Conservation (phyloP, 83 land plant genomes). For the Picea abies region DNA sequence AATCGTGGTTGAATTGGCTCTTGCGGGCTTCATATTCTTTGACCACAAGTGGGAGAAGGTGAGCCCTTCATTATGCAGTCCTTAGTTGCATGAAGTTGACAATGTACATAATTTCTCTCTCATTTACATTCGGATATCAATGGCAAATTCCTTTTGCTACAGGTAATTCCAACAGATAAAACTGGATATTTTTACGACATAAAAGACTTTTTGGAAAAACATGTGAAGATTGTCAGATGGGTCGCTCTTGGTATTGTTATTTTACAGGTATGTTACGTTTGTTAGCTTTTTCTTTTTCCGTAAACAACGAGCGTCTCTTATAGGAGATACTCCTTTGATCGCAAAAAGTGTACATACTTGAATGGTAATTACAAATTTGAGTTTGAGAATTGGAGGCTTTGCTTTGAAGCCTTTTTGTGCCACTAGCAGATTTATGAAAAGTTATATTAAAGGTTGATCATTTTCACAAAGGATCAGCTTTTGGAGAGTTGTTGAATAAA, state of each 20-base stretch:
- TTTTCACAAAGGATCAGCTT: too few relatives aligned
- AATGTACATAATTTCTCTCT: background rate
- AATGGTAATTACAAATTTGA: too few relatives aligned
- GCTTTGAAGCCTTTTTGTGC: too few relatives aligned
- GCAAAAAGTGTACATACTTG: too few relatives aligned
- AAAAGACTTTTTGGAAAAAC: constrained; percentile 51
- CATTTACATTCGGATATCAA: background rate
- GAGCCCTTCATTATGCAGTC: constrained; percentile 10
- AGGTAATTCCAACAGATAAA: constrained; percentile 65
- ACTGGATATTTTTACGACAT: constrained; percentile 72
- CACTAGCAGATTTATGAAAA: too few relatives aligned
- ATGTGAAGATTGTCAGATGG: constrained; percentile 72
- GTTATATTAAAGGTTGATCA: too few relatives aligned
- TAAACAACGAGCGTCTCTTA: too few relatives aligned
- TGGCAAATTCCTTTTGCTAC: background rate
- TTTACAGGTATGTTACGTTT: constrained; percentile 44
- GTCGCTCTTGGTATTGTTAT: constrained; percentile 69
- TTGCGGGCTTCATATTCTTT: constrained; percentile 54
- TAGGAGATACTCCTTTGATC: too few relatives aligned
- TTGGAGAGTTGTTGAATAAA: too few relatives aligned
- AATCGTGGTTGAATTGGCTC: constrained; percentile 45
- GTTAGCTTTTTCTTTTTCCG: background rate
- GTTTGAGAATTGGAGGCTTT: too few relatives aligned
- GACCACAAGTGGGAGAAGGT: constrained; percentile 72
- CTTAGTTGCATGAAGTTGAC: background rate